These are phyloP conservation scores for Claviceps fusiformis DNA, from an alignment of 2,329 filamentous ascomycete species.

Conservation along the genomic window DNA sequence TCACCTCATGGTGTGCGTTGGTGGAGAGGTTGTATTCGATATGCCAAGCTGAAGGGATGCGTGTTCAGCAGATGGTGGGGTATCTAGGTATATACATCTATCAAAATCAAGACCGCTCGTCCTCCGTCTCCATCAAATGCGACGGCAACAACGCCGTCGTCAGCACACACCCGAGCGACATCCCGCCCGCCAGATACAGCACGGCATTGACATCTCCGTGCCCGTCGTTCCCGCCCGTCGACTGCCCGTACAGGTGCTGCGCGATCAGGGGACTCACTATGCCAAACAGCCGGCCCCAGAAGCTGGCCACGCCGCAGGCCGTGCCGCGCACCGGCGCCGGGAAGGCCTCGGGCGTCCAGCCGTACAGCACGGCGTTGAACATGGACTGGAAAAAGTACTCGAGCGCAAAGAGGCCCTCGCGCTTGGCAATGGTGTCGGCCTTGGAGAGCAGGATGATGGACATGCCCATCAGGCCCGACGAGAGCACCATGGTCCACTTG, in stretches of 20 bases:
- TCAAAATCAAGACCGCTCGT: constrained; percentile 12
- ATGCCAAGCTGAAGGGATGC: no score
- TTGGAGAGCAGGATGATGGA: constrained; percentile 33
- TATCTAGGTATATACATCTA: not conserved
- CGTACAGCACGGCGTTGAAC: constrained; percentile 23
- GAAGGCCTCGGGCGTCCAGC: constrained; percentile 43
- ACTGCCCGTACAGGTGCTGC: constrained; percentile 25
- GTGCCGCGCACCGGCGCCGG: constrained; percentile 40
- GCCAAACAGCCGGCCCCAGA: constrained; percentile 44
- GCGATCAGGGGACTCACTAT: constrained; percentile 45
- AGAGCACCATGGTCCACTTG: constrained; percentile 31
- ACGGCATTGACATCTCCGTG: constrained; percentile 32
- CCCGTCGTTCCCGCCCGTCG: constrained; percentile 10
- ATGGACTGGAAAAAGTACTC: constrained; percentile 33
- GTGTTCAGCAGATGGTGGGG: not conserved
- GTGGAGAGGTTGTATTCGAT: no score
- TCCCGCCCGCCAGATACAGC: constrained; percentile 41
- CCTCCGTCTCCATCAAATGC: constrained; percentile 20
- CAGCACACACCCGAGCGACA: constrained; percentile 38
- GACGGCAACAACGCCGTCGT: constrained; percentile 35
- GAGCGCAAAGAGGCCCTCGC: constrained; percentile 26
- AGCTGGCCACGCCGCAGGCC: constrained; percentile 42
- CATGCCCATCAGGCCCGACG: constrained; percentile 28
- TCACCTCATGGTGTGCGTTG: no score
- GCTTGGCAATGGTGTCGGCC: constrained; percentile 23